Percentiles rank a stretch among this genome's conserved stretches.
Conservation (phyloP, 148 eudicot genomes). For the Fagopyrum homotropicum region DNA sequence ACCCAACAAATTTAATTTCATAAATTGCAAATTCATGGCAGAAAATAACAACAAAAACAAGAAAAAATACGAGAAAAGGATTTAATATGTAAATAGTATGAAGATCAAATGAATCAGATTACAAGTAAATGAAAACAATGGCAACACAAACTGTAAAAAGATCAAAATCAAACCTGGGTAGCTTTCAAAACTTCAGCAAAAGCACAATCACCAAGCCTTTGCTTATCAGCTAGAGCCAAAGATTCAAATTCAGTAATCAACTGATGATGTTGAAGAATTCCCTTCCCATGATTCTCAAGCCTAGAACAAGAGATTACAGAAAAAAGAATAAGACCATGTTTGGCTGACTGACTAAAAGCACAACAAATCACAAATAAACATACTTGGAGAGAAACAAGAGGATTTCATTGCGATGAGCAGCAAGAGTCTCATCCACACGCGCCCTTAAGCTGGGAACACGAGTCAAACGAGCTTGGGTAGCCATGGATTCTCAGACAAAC, state of each 20-base stretch:
- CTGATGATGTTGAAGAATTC: constrained; percentile 23
- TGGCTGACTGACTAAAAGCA: neutral
- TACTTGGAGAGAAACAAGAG: constrained; percentile 28
- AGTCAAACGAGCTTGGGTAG: constrained; percentile 11
- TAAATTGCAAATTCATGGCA: neutral
- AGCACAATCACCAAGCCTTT: constrained; percentile 12
- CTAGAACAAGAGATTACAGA: constrained; percentile 8
- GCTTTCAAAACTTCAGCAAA: constrained; percentile 13
- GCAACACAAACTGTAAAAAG: no score
- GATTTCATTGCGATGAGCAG: constrained; percentile 24
- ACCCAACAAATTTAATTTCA: no score
- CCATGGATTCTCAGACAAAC: constrained; percentile 4
- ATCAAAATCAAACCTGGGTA: constrained; percentile 9
- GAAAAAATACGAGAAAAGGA: neutral
- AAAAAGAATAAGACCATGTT: neutral
- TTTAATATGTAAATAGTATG: neutral
- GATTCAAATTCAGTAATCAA: constrained; percentile 23
- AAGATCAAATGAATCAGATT: neutral
- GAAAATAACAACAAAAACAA: neutral
- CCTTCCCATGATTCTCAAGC: constrained; percentile 24
- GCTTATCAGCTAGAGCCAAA: neutral
- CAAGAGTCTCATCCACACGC: constrained; percentile 21
- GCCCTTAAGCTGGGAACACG: constrained; percentile 16
- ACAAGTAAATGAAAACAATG: neutral
- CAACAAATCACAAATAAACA: neutral